Conservation (phyloP, 495 filamentous ascomycete genomes). For the Corynascus novoguineensis region DNA sequence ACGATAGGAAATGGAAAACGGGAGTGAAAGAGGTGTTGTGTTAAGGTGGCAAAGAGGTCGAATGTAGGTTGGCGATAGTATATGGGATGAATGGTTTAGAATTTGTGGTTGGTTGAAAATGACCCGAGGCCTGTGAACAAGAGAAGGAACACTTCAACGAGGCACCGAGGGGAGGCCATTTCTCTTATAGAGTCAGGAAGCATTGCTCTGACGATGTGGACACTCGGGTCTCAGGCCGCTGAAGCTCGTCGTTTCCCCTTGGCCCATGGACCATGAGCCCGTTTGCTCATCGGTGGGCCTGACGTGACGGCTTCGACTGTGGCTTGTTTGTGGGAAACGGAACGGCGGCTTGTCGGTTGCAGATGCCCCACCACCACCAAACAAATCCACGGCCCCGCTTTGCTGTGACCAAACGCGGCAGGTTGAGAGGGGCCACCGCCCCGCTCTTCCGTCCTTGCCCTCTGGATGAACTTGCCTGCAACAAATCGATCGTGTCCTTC, state of each 20-base stretch:
- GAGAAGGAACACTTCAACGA: neutral
- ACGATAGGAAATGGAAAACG: too few species aligned
- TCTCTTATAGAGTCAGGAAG: neutral
- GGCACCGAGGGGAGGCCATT: constrained; percentile 1
- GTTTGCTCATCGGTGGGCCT: constrained; percentile 10
- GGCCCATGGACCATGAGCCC: constrained; percentile 3
- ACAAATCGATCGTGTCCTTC: neutral
- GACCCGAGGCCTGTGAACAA: neutral
- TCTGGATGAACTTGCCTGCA: neutral
- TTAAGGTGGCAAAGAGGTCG: neutral
- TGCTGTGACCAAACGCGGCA: constrained; percentile 1
- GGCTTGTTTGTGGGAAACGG: constrained; percentile 3
- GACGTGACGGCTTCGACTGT: constrained; percentile 8
- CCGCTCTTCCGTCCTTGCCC: constrained; percentile 14
- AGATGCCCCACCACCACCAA: constrained; percentile 1
- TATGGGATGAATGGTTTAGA: neutral
- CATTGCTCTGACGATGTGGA: neutral
- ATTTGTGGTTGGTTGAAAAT: neutral
- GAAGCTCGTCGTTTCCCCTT: constrained; percentile 3
- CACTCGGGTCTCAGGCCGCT: neutral
- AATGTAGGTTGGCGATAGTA: neutral
- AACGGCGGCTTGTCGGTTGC: constrained; percentile 6
- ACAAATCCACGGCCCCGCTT: constrained; percentile 11
- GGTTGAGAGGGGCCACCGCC: neutral
- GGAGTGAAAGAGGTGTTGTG: too few species aligned